Evolutionary conservation across 2,329 filamentous ascomycete species (phyloP), one percentile per base, ranked within the genome.

Genomic region (Venturia aucupariae): DNA sequence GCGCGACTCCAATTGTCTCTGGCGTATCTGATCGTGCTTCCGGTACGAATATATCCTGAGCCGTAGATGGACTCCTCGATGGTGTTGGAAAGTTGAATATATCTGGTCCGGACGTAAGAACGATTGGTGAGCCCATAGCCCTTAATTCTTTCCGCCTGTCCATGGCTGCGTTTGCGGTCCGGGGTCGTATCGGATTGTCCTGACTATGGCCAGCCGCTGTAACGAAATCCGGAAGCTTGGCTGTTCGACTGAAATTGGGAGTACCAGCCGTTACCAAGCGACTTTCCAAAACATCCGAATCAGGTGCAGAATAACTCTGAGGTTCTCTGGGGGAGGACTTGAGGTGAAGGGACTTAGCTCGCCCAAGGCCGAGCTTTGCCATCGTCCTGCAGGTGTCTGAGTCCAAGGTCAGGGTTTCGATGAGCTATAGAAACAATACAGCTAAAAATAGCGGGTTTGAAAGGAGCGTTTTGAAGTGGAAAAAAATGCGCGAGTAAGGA

Each of bases 1-100:
- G 65, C 38, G 75, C 75, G 60, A 77, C 74, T 6, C 75, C 75
- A 67, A 77, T 77, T 2, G 11, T 57, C 3, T 55, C 46, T 32
- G 62, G 42, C 72, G 67, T 51, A 71, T 71, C 46, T 67, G 64
- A 60, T 69, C 66, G 35, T 13, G 51, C 61, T 44, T 48, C 54
- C 27, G 63, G 22, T 24, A 15, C 1, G n/a, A 39, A 30, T 15
- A 44, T 59, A 46, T 41, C 32, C 42, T 38, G 39, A 5, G 63
- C n/a, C 17, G 62, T 41, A 6, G 51, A 44, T 22, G 46, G 46
- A n/a, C 51, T 42, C 62, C 51, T 64, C 2, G 35, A 32, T 32
- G 62, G 62, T 15, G 63, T 64, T 38, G 63, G 63, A 39, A 64
- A 64, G 35, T 35, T 46, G 55, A 64, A 64, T 7, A n/a, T 61